Conservation (phyloP, 1,284 basidiomycete species). For the Golubevia sp. region DNA sequence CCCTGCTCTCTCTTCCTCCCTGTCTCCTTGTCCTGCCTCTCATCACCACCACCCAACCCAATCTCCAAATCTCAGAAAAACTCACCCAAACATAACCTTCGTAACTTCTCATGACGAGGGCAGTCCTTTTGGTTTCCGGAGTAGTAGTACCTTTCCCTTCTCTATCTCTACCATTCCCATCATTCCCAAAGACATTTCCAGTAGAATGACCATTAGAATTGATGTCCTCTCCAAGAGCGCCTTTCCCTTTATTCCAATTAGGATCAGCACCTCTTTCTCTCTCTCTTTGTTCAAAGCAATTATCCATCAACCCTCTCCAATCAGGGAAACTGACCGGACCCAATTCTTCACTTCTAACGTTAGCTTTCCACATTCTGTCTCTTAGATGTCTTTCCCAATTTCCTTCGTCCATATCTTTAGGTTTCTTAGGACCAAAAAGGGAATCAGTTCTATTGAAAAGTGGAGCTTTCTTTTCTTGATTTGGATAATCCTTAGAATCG, state of each 20-base stretch:
- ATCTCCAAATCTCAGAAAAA: background rate
- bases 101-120: conserved; percentile 56
- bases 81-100: conserved; percentile 53
- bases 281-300: conserved; percentile 50
- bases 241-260: conserved; percentile 5
- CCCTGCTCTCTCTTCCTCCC: background rate
- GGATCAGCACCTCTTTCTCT: conserved; percentile 33
- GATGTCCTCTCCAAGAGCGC: background rate
- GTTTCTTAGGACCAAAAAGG: conserved; percentile 44
- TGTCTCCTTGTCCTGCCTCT: too few species aligned
- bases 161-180: background rate
- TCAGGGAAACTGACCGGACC: conserved; percentile 49
- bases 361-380: conserved; percentile 46
- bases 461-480: too few species aligned
- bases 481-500: background rate
- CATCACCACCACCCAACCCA: too few species aligned
- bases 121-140: conserved; percentile 54
- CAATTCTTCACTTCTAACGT: conserved; percentile 43
- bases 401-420: conserved; percentile 31
- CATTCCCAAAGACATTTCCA: background rate
- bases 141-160: conserved; percentile 35
- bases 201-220: background rate
- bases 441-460: conserved; percentile 38
- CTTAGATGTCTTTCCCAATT: conserved; percentile 54
- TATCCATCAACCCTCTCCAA: conserved; percentile 59